Base-by-base conservation (phyloP, 306 rosid species). In the Cicer pinnatifidum region DNA sequence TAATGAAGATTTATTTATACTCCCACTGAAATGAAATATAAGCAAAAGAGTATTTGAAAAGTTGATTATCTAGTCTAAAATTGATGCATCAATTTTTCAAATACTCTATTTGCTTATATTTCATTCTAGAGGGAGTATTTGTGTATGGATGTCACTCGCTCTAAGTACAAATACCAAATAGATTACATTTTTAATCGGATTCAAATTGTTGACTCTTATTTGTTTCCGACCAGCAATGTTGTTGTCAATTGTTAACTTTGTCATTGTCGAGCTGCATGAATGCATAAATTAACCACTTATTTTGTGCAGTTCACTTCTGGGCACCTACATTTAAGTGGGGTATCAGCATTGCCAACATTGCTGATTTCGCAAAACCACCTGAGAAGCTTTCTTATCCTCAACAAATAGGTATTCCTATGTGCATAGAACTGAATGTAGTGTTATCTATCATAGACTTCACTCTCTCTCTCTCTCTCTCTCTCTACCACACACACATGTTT, bases 311-410 rank as follows among this genome's bases (percentile, higher is more conserved):
- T 91, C 97, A 89, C 80, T 94, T 94, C 67, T 91, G 99, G 99
- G 97, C 99, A 71, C 99, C 97, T 7, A 91, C 99, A n/a, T 89
- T 94, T 75, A 94, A 94, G 81, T 94, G 97, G 99, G 92, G 99
- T 33, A 90, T 94, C 85, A 94, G 97, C 82, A 88, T 94, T 54
- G 99, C 99, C 67, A 94, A 94, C 54, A 19, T 91, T 85, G 96
- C 91, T 28, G 99, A 94, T 87, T 91, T 94, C 71, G 10, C 96
- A 2, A 94, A 89, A 76, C 96, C 99, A 39, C 96, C 99, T 0
- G 99, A 94, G 72, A 91, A 88, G 57, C 66, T 94, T 76, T 94
- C 99, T 5, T 91, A 91, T 82, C 99, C 99, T 82, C 99, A 94
- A 71, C 97, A 91, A 75, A 78, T 90, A 77, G 97, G 99, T 94